These are phyloP conservation scores for Boletus subcaerulescens DNA, from an alignment of 768 basidiomycete genomes.

Conservation along the genomic window DNA sequence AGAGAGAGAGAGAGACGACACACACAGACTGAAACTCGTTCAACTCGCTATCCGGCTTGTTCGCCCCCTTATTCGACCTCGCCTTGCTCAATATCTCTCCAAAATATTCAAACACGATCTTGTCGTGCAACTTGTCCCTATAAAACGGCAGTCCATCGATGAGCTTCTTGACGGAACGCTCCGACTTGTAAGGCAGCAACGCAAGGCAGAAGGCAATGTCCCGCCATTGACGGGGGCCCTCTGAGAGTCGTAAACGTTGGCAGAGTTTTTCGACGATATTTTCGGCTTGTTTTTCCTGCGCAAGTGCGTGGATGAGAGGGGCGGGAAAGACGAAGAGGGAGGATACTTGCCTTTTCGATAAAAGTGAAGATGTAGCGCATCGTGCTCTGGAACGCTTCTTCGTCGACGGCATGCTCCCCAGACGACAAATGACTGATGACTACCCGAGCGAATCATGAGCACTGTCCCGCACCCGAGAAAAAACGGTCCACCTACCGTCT, in stretches of 20 bases:
- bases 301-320: neutral
- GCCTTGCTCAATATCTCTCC: conserved; percentile 91
- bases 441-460: conserved; percentile 26
- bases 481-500: conserved; percentile 57
- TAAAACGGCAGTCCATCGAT: conserved; percentile 91
- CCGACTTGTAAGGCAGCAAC: conserved; percentile 93
- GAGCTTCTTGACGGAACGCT: conserved; percentile 93
- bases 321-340: neutral
- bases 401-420: conserved; percentile 89
- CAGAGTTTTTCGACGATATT: conserved; percentile 97
- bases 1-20: neutral
- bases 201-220: conserved; percentile 97
- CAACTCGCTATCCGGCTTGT: conserved; percentile 89
- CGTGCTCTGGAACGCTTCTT: conserved; percentile 87
- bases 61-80: conserved; percentile 85
- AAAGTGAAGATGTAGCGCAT: conserved; percentile 95
- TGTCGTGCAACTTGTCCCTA: conserved; percentile 93
- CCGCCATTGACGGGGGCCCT: conserved; percentile 92
- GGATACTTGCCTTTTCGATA: conserved; percentile 79
- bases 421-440: conserved; percentile 94
- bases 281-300: conserved; percentile 96
- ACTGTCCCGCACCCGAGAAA: neutral
- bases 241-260: conserved; percentile 86
- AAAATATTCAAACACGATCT: conserved; percentile 75
- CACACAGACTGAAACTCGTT: conserved; percentile 89